A percentile compares a stretch with the other conserved stretches of the same genome.
Evolutionary conservation across 2,329 filamentous ascomycete species (phyloP).

Genomic region (Colletotrichum endophyticum): DNA sequence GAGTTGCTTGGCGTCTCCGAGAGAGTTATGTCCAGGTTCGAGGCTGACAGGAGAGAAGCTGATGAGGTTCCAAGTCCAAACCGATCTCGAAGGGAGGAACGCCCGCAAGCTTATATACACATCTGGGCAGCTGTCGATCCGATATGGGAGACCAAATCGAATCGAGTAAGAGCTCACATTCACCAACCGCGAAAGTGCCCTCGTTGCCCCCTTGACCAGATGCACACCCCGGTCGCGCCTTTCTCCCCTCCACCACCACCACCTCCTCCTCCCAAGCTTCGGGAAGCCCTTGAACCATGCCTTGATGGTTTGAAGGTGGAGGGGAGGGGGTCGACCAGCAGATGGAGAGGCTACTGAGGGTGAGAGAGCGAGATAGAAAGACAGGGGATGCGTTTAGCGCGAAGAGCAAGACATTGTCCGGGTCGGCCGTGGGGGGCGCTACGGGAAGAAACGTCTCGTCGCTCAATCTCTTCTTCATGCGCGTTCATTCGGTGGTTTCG

Average conservation of each 20-base stretch:
- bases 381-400: slow-evolving; percentile 9
- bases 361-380: not conserved
- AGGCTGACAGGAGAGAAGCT: slow-evolving; percentile 1
- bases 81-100: not conserved
- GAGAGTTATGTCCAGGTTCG: not conserved
- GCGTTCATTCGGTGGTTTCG: slow-evolving; percentile 13
- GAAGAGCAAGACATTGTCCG: slow-evolving; percentile 7
- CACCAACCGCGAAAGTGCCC: not conserved
- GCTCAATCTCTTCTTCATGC: not conserved
- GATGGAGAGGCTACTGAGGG: not conserved
- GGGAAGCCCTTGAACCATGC: not conserved
- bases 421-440: slow-evolving; percentile 17
- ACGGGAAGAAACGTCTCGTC: not conserved
- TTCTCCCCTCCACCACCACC: not conserved
- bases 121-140: not conserved
- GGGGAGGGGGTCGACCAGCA: not conserved
- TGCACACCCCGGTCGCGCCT: not conserved
- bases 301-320: not conserved
- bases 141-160: slow-evolving; percentile 13
- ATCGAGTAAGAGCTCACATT: slow-evolving; percentile 15
- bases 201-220: not conserved
- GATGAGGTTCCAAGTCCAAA: slow-evolving; percentile 4
- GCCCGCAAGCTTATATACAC: slow-evolving; percentile 20
- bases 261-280: not conserved
- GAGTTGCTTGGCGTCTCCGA: not conserved